Evolutionary conservation across 345 rosid genomes (phyloP).

Genomic region (Moringa oleifera): DNA sequence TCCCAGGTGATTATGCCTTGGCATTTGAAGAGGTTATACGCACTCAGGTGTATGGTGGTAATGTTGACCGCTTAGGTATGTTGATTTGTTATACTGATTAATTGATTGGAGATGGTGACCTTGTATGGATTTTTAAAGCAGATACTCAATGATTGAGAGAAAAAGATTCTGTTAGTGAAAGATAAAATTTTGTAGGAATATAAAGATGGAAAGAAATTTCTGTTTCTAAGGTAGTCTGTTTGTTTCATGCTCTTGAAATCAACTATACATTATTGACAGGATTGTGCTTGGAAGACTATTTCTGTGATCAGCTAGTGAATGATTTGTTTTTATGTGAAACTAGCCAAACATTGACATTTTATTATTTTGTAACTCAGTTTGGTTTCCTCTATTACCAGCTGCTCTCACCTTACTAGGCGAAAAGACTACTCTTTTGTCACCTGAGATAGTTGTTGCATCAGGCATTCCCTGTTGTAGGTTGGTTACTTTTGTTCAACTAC

Average conservation of each 20-base stretch:
- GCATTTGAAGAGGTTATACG: constrained; percentile 92
- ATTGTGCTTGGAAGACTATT: background rate
- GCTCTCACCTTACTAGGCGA: constrained; percentile 84
- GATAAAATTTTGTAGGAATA: no score
- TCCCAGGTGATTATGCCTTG: constrained; percentile 86
- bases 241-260: no score
- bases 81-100: background rate
- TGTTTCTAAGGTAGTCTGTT: background rate
- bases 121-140: no score
- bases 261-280: no score
- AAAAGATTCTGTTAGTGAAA: no score
- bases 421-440: constrained; percentile 96
- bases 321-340: constrained; percentile 1
- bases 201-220: background rate
- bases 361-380: constrained; percentile 10
- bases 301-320: background rate
- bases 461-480: constrained; percentile 98
- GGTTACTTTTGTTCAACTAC: constrained; percentile 20
- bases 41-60: constrained; percentile 69
- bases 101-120: background rate
- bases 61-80: constrained; percentile 77
- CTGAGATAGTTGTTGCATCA: constrained; percentile 71
- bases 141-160: no score
- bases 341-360: constrained; percentile 10
- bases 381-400: constrained; percentile 49